These are phyloP conservation scores for Erysimum cheiranthoides DNA, from an alignment of 345 rosid genomes.

Conservation along the genomic window DNA sequence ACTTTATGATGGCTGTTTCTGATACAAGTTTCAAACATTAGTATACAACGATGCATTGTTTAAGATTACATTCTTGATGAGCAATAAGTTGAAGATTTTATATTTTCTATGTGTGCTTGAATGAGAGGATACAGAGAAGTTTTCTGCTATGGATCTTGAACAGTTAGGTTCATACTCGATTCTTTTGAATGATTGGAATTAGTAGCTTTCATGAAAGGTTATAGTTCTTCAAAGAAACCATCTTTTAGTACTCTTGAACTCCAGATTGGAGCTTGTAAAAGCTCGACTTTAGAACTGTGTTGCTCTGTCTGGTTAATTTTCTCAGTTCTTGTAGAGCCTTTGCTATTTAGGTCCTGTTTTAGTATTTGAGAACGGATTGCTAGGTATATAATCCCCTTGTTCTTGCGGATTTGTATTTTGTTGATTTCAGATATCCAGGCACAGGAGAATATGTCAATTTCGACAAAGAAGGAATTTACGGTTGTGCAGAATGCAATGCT, in stretches of 20 bases:
- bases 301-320: background rate
- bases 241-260: background rate
- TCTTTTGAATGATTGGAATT: background rate
- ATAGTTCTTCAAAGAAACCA: background rate
- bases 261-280: background rate
- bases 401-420: slow-evolving; percentile 7
- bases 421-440: slow-evolving; percentile 62
- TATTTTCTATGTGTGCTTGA: background rate
- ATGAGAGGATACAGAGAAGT: background rate
- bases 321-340: background rate
- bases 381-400: background rate
- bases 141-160: background rate
- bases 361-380: background rate
- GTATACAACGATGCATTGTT: background rate
- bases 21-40: background rate
- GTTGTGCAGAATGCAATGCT: slow-evolving; percentile 76
- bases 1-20: background rate
- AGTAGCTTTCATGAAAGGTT: background rate
- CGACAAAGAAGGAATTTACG: slow-evolving; percentile 67
- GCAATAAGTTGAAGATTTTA: background rate
- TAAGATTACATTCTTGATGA: no score
- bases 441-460: slow-evolving; percentile 74
- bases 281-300: background rate
- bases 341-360: background rate
- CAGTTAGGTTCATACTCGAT: background rate